Evolutionary conservation across 2,329 filamentous ascomycete species (phyloP).

Genomic region (Aspergillus sp.): DNA sequence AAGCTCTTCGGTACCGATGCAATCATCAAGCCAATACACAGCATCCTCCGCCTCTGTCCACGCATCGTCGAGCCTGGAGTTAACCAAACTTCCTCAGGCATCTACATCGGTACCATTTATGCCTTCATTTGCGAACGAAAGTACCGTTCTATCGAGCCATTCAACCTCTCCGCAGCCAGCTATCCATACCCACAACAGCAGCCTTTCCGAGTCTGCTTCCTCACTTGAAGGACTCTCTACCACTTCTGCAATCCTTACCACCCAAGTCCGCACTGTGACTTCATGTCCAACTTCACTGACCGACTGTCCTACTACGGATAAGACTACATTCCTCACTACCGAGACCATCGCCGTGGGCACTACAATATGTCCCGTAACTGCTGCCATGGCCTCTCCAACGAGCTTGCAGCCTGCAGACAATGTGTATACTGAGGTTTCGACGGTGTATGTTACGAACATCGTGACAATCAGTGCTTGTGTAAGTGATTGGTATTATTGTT

Average conservation of each 20-base stretch:
- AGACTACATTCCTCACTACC: not conserved
- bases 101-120: too few species aligned
- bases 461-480: not conserved
- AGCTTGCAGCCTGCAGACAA: not conserved
- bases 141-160: too few species aligned
- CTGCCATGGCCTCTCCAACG: not conserved
- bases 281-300: not conserved
- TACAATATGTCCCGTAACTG: not conserved
- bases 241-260: not conserved
- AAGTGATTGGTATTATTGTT: too few species aligned
- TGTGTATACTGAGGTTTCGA: not conserved
- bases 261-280: not conserved
- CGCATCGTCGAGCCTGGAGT: too few species aligned
- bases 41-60: too few species aligned
- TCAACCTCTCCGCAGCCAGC: too few species aligned
- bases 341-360: not conserved
- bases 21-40: too few species aligned
- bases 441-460: not conserved
- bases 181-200: too few species aligned
- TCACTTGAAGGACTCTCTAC: not conserved
- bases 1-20: too few species aligned
- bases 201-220: too few species aligned
- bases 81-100: too few species aligned
- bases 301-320: not conserved
- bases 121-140: too few species aligned